Base-by-base conservation (phyloP, 805 yeast species). In the Candida morakotiae region DNA sequence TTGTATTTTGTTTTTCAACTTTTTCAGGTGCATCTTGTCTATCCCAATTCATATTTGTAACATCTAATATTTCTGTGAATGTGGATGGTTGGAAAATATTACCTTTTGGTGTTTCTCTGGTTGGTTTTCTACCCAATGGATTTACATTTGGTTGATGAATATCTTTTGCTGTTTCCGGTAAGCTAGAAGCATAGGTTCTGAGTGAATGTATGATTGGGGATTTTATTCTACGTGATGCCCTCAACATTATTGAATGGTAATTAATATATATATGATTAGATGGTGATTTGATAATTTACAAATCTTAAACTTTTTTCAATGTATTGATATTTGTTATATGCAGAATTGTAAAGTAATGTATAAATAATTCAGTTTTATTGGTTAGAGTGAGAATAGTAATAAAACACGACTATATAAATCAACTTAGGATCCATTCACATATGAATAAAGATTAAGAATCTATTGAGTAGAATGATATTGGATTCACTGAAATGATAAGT, bases 31-130 rank as follows among this genome's bases (percentile, higher is more conserved):
- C 71, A 44, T 68, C 73, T 41, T 60, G 69, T 35, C 49, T 54
- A 31, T 64, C 64, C 68, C 69, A 66, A 29, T 62, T 55, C 72
- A 67, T 65, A 46, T 67, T 71, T 18, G 64, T 62, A 44, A 64
- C 71, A 45, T 67, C 73, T 59, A 67, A 56, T 15, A 61, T 65
- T 46, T 67, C 71, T 14, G 67, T 53, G 50, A 68, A 67, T 22
- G 71, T 63, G 43, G 75, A 73, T 42, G 64, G 61, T 37, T 69
- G 62, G 37, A 63, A 53, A 4, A 50, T 42, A 13, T 56, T 48
- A 19, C 64, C 64, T 27, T 49, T 49, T 18, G 57, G 60, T 3
- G 71, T 51, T 44, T 56, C 60, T 41, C 56, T 58, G 42, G 58
- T 62, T 22, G 65, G 65, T 17, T 55, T 60, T 37, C 44, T 50